Conservation (phyloP, 202 grass and related monocot genomes). For the Hordeum pubiflorum region DNA sequence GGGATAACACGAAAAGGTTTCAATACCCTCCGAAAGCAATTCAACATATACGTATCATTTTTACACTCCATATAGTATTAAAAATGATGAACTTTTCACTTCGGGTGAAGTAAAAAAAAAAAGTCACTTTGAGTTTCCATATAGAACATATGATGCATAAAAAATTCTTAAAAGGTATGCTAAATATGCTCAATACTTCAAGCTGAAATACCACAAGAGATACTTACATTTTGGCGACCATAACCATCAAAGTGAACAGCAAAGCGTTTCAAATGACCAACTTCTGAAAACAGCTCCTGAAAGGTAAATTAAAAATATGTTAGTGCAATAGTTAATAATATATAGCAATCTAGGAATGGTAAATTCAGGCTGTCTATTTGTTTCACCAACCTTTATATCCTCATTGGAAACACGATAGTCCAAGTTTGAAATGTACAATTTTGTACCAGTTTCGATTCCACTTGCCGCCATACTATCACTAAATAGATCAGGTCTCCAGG, state of each 20-base stretch:
- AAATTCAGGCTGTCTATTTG: not conserved
- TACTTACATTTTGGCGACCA: constrained; percentile 69
- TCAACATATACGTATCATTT: not conserved
- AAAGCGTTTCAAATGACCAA: constrained; percentile 68
- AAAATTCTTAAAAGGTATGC: not conserved
- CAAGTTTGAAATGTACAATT: constrained; percentile 92
- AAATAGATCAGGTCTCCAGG: constrained; percentile 71
- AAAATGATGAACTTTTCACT: not conserved
- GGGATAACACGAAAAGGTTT: not conserved
- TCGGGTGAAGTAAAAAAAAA: not conserved
- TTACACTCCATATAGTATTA: not conserved
- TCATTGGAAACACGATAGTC: constrained; percentile 63
- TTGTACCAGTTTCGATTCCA: constrained; percentile 75
- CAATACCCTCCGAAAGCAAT: not conserved
- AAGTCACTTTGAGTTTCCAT: not conserved
- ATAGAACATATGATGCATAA: not conserved
- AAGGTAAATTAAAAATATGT: not conserved
- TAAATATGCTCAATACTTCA: not conserved
- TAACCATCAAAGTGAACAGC: constrained; percentile 78
- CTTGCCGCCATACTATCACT: constrained; percentile 67
- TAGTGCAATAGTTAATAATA: not conserved
- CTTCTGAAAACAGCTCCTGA: constrained; percentile 75
- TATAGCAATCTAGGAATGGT: not conserved
- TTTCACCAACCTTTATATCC: constrained; percentile 77
- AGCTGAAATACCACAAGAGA: constrained; percentile 17